Evolutionary conservation across 768 basidiomycete species (phyloP).

Genomic region (Rubroboletus satanas): DNA sequence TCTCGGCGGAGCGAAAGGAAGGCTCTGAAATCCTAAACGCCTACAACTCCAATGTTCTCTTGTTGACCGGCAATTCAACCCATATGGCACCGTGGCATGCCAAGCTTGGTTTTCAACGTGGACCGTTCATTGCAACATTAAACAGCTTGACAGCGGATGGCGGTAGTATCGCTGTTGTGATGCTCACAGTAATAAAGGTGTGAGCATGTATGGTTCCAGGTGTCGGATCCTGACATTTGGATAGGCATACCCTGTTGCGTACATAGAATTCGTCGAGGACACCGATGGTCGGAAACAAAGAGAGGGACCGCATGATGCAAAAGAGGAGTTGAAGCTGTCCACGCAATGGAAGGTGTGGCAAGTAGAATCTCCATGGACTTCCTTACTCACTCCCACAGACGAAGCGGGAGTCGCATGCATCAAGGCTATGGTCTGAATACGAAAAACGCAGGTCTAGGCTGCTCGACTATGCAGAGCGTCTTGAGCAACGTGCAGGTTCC

Average conservation of each 20-base stretch:
- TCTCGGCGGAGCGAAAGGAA: slow-evolving; percentile 68
- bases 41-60: slow-evolving; percentile 60
- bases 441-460: slow-evolving; percentile 53
- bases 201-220: neutral
- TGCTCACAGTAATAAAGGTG: slow-evolving; percentile 69
- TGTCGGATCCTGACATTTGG: neutral
- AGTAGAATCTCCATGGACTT: neutral
- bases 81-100: slow-evolving; percentile 85
- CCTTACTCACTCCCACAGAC: slow-evolving; percentile 37
- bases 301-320: slow-evolving; percentile 64
- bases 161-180: slow-evolving; percentile 69
- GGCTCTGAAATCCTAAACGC: slow-evolving; percentile 81
- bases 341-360: slow-evolving; percentile 68
- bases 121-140: slow-evolving; percentile 70
- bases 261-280: slow-evolving; percentile 60
- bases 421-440: slow-evolving; percentile 52
- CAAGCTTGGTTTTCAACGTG: slow-evolving; percentile 72
- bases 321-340: slow-evolving; percentile 58
- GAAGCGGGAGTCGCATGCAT: slow-evolving; percentile 54
- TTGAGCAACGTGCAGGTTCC: slow-evolving; percentile 55
- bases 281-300: slow-evolving; percentile 45
- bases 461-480: slow-evolving; percentile 59
- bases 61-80: slow-evolving; percentile 80
- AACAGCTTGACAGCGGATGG: slow-evolving; percentile 80
- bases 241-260: slow-evolving; percentile 73